These are phyloP conservation scores for Lophium mytilinum DNA, from an alignment of 495 filamentous ascomycete genomes.

Conservation along the genomic window DNA sequence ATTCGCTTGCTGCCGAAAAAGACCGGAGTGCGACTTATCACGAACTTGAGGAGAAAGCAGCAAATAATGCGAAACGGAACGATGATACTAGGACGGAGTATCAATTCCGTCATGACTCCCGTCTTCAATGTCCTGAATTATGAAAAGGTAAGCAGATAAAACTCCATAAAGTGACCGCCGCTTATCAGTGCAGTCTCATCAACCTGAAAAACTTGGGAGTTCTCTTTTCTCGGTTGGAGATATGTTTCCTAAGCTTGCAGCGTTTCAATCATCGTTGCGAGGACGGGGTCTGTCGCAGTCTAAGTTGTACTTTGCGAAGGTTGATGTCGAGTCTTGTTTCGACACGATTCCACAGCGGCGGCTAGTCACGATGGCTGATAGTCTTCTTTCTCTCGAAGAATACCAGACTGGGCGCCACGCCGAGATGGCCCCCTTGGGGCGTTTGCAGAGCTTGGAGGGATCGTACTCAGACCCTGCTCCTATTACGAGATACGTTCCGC, in stretches of 20 bases:
- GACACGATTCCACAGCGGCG: conserved; percentile 84
- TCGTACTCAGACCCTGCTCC: conserved; percentile 12
- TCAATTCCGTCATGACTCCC: conserved; percentile 73
- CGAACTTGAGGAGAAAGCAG: conserved; percentile 66
- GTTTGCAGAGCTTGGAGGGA: conserved; percentile 16
- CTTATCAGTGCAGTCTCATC: conserved; percentile 35
- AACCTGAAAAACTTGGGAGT: conserved; percentile 59
- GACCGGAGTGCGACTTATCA: conserved; percentile 66
- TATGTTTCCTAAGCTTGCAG: conserved; percentile 65
- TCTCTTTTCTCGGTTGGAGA: conserved; percentile 75
- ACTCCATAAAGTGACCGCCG: background rate
- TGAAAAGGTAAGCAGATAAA: conserved; percentile 50
- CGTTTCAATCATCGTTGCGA: conserved; percentile 50
- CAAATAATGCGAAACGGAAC: conserved; percentile 44
- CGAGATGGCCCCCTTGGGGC: conserved; percentile 51
- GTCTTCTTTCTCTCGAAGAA: conserved; percentile 51
- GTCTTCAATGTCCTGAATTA: conserved; percentile 68
- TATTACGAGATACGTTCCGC: conserved; percentile 54
- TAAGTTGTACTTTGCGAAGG: conserved; percentile 73
- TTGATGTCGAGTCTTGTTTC: conserved; percentile 88
- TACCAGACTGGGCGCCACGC: conserved; percentile 71
- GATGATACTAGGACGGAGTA: conserved; percentile 57
- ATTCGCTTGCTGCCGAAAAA: conserved; percentile 75
- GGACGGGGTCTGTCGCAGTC: conserved; percentile 19
- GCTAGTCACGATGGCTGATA: conserved; percentile 57